phyloP scores from a whole-genome alignment of 2,329 filamentous ascomycete species.

The Alternaria dauci region DNA sequence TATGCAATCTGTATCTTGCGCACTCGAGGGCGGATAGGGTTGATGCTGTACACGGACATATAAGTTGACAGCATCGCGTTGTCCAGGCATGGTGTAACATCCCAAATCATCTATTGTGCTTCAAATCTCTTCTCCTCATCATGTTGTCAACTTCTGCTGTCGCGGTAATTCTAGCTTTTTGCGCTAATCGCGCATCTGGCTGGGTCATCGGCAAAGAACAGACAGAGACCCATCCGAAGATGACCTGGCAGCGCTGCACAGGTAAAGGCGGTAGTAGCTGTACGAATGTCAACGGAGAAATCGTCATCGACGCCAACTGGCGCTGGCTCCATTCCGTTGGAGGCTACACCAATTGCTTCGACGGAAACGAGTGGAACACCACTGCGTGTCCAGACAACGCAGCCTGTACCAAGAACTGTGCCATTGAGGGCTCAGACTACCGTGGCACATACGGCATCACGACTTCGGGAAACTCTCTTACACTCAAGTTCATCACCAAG shows the following conservation, averaged over 20 bases:
- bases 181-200: conserved; percentile 37
- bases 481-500: conserved; percentile 66
- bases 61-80: not conserved
- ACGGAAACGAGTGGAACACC: conserved; percentile 53
- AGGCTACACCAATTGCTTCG: conserved; percentile 52
- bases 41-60: not conserved
- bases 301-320: conserved; percentile 57
- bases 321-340: conserved; percentile 55
- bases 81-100: not conserved
- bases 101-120: not conserved
- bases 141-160: conserved; percentile 36
- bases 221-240: conserved; percentile 53
- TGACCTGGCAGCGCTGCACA: conserved; percentile 53
- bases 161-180: conserved; percentile 34
- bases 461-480: conserved; percentile 61
- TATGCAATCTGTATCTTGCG: conserved; percentile 15
- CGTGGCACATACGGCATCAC: conserved; percentile 58
- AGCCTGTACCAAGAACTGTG: conserved; percentile 47
- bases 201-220: conserved; percentile 48
- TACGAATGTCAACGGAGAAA: conserved; percentile 41
- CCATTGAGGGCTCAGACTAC: conserved; percentile 54
- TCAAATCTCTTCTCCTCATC: not conserved
- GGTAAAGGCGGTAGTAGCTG: conserved; percentile 47
- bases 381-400: conserved; percentile 46
- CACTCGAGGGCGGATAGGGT: not conserved